phyloP scores from a whole-genome alignment of 1,139 yeast genomes.

The Taphrina sp. region DNA sequence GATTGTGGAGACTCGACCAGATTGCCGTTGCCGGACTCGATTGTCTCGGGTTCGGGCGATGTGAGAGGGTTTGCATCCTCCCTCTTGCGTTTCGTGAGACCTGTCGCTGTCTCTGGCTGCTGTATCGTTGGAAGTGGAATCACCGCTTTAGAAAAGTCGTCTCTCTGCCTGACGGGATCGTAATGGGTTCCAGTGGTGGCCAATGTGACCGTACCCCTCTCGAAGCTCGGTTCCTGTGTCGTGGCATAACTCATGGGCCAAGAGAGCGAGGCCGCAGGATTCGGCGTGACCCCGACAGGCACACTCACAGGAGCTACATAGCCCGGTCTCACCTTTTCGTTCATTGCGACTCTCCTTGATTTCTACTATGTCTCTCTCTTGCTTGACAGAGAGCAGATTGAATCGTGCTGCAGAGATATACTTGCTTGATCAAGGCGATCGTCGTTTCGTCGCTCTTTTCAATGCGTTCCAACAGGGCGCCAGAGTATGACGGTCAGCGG shows the following conservation, averaged over 20 bases:
- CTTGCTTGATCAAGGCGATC: no score
- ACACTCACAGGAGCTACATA: not conserved
- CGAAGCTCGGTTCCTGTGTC: not conserved
- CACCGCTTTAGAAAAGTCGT: not conserved
- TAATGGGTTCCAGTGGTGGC: slow-evolving; percentile 8
- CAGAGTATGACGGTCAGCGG: no score
- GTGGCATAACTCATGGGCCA: slow-evolving; percentile 20
- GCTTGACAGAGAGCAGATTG: no score
- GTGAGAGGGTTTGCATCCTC: not conserved
- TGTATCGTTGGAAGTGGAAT: no score
- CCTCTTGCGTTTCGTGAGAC: not conserved
- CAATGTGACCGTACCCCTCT: not conserved
- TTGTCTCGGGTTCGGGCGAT: not conserved
- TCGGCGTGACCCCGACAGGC: slow-evolving; percentile 7
- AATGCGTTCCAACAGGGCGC: no score
- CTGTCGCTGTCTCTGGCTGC: not conserved
- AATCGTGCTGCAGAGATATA: no score
- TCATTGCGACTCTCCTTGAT: no score
- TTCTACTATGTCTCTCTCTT: no score
- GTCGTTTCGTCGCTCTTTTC: no score
- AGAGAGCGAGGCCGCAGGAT: slow-evolving; percentile 11
- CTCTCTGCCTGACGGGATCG: slow-evolving; percentile 3
- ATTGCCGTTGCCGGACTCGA: no score
- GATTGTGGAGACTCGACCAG: not conserved
- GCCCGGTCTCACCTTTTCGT: not conserved